Conservation (phyloP, 371 early-diverging fungal species). For the Phascolomyces articulosus region DNA sequence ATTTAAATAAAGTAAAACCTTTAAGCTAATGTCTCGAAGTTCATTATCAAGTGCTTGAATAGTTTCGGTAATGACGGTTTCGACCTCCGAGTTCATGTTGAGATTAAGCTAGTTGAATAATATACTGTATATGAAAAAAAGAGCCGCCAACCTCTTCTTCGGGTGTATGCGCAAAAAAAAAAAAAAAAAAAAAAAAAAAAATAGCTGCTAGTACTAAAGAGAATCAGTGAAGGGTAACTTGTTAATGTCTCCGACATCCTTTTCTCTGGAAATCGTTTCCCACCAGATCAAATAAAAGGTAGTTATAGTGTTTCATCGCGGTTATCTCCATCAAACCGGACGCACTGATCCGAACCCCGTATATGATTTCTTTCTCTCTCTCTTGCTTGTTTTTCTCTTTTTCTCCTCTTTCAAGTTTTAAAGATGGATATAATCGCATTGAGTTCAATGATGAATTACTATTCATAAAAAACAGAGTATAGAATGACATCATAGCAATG, state of each 20-base stretch:
- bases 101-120: too few relatives aligned
- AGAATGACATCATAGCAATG: too few relatives aligned
- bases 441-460: too few relatives aligned
- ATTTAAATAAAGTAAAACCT: conserved; percentile 24
- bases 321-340: conserved; percentile 4
- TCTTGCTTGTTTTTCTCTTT: too few relatives aligned
- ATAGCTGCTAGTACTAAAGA: too few relatives aligned
- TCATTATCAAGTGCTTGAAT: conserved; percentile 43
- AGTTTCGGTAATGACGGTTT: conserved; percentile 35
- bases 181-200: too few relatives aligned
- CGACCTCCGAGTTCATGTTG: conserved; percentile 15
- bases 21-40: conserved; percentile 55
- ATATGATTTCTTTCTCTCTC: neutral
- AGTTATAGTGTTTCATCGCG: neutral
- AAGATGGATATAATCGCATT: too few relatives aligned
- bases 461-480: too few relatives aligned
- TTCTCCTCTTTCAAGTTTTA: too few relatives aligned
- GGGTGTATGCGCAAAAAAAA: too few relatives aligned
- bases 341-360: neutral
- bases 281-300: conserved; percentile 5
- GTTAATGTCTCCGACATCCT: neutral
- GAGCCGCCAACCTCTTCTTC: too few relatives aligned
- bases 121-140: neutral
- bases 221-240: too few relatives aligned
- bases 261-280: neutral